Percentiles rank a stretch among this genome's conserved stretches.
Evolutionary conservation across 2,329 filamentous ascomycete species (phyloP).

Genomic region (Trichoderma koningiopsis): DNA sequence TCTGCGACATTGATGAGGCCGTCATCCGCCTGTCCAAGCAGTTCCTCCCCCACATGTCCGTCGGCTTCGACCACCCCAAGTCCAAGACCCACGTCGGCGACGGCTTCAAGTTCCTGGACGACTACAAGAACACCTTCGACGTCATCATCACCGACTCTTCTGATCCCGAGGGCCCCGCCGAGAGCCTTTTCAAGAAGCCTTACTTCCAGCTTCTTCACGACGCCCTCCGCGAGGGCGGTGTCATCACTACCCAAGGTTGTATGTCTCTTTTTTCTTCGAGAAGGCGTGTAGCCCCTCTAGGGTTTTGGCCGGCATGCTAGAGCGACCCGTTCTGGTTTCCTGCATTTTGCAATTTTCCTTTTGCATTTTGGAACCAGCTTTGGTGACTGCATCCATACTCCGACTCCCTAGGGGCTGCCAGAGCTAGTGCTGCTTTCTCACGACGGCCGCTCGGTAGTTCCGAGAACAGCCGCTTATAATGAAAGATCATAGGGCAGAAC

Average conservation of each 20-base stretch:
- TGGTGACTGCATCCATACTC: conserved; percentile 16
- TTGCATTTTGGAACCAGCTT: background rate
- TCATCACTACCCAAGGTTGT: conserved; percentile 99
- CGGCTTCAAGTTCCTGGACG: conserved; percentile 96
- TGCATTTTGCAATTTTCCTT: background rate
- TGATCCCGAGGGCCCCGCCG: conserved; percentile 94
- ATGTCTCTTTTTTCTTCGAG: conserved; percentile 69
- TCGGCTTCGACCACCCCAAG: conserved; percentile 92
- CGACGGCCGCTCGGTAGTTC: conserved; percentile 41
- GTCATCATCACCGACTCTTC: conserved; percentile 99
- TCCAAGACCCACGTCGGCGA: conserved; percentile 91
- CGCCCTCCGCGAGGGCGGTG: conserved; percentile 90
- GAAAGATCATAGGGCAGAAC: background rate
- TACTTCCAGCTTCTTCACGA: conserved; percentile 95
- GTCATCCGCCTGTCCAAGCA: conserved; percentile 98
- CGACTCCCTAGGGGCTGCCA: conserved; percentile 39
- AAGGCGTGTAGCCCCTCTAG: conserved; percentile 42
- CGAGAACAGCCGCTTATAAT: conserved; percentile 27
- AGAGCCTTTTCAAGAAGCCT: conserved; percentile 96
- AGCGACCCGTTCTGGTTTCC: conserved; percentile 16
- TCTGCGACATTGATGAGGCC: conserved; percentile 99
- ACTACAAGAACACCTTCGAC: conserved; percentile 97
- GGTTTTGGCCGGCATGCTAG: conserved; percentile 35
- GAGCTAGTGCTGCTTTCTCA: conserved; percentile 46
- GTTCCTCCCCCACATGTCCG: conserved; percentile 92